These are phyloP conservation scores for Trapa incisa DNA, from an alignment of 345 rosid genomes.

Conservation along the genomic window DNA sequence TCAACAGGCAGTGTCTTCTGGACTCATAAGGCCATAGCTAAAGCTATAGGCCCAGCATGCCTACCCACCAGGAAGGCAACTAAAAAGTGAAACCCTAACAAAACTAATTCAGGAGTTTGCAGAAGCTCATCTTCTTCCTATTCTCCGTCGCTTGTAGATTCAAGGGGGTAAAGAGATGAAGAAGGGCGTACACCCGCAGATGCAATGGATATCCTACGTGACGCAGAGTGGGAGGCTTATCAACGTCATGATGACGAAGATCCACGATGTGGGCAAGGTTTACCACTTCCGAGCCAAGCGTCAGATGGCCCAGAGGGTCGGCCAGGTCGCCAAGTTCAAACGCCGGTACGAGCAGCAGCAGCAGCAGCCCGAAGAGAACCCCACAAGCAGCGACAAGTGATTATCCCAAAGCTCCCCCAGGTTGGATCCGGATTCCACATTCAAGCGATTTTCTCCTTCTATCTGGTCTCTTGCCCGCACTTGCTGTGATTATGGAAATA, in stretches of 20 bases:
- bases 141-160: not conserved
- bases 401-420: no score
- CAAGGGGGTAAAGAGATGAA: slow-evolving; percentile 31
- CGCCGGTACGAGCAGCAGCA: slow-evolving; percentile 61
- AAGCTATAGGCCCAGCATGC: not conserved
- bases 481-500: no score
- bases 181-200: slow-evolving; percentile 91
- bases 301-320: slow-evolving; percentile 75
- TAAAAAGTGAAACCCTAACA: not conserved
- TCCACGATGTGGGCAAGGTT: slow-evolving; percentile 70
- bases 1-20: no score
- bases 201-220: slow-evolving; percentile 94
- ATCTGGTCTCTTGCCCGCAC: no score
- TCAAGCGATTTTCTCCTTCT: no score
- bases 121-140: not conserved
- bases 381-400: not conserved
- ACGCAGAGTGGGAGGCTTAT: slow-evolving; percentile 86
- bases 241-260: slow-evolving; percentile 79
- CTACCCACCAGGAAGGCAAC: not conserved
- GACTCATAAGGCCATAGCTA: not conserved
- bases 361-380: not conserved
- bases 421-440: no score
- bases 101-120: not conserved
- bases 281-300: slow-evolving; percentile 80
- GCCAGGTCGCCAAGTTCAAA: slow-evolving; percentile 76